A percentile compares a stretch with the other conserved stretches of the same genome.
These are phyloP conservation scores for Phaeosphaeria sp. DNA, from an alignment of 2,329 filamentous ascomycete species.

Conservation along the genomic window DNA sequence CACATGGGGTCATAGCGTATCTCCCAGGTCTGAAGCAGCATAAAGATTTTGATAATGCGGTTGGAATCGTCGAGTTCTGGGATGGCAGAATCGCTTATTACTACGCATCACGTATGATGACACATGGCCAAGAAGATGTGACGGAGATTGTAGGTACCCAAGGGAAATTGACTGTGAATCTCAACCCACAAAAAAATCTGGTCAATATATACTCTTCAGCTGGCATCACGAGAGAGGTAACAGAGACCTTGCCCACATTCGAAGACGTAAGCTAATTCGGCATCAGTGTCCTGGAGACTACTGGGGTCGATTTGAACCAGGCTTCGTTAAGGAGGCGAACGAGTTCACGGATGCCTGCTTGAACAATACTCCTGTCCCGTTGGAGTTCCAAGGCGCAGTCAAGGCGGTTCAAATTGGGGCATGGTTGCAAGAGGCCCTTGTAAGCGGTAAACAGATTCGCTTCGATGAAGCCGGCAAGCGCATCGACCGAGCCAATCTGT, in stretches of 20 bases:
- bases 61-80: slow-evolving; percentile 55
- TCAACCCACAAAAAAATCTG: slow-evolving; percentile 39
- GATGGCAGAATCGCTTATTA: slow-evolving; percentile 54
- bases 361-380: slow-evolving; percentile 45
- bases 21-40: slow-evolving; percentile 48
- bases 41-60: slow-evolving; percentile 53
- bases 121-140: slow-evolving; percentile 52
- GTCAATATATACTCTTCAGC: slow-evolving; percentile 41
- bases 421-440: slow-evolving; percentile 64
- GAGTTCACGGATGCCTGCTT: slow-evolving; percentile 49
- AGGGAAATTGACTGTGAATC: slow-evolving; percentile 54
- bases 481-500: slow-evolving; percentile 25
- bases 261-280: background rate
- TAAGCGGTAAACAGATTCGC: slow-evolving; percentile 62
- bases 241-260: background rate
- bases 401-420: slow-evolving; percentile 48
- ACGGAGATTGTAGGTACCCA: slow-evolving; percentile 53
- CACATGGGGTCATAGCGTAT: slow-evolving; percentile 42
- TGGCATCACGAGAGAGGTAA: slow-evolving; percentile 47
- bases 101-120: slow-evolving; percentile 52
- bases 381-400: slow-evolving; percentile 43
- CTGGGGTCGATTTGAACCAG: slow-evolving; percentile 50
- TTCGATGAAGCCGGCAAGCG: slow-evolving; percentile 40
- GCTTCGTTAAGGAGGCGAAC: slow-evolving; percentile 50
- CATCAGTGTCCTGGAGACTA: slow-evolving; percentile 37